These are phyloP conservation scores for Penicillium crystallinum DNA, from an alignment of 495 filamentous ascomycete genomes.

Conservation along the genomic window DNA sequence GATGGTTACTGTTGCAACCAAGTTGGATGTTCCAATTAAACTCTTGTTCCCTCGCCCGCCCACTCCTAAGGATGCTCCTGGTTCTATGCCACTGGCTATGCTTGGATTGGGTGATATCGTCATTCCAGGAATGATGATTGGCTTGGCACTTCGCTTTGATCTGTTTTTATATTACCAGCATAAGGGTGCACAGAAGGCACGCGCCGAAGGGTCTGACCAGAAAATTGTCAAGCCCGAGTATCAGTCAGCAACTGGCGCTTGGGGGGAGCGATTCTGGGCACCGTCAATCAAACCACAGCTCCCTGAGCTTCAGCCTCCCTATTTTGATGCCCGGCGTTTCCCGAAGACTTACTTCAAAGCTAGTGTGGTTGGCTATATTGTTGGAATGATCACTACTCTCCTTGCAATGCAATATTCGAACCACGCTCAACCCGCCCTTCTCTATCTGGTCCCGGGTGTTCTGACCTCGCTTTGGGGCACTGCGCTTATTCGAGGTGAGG, in stretches of 20 bases:
- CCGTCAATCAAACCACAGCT: slow-evolving; percentile 20
- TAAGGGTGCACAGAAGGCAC: slow-evolving; percentile 42
- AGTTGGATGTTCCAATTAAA: slow-evolving; percentile 89
- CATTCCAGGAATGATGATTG: slow-evolving; percentile 90
- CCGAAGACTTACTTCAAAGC: slow-evolving; percentile 86
- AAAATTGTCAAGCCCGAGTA: slow-evolving; percentile 51
- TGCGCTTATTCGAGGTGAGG: slow-evolving; percentile 64
- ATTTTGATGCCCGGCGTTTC: slow-evolving; percentile 51
- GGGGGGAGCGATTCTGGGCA: slow-evolving; percentile 87
- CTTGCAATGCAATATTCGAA: slow-evolving; percentile 69
- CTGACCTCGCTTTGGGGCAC: slow-evolving; percentile 72
- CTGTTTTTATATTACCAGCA: slow-evolving; percentile 73
- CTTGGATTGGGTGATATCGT: slow-evolving; percentile 92
- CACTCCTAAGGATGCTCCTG: slow-evolving; percentile 31
- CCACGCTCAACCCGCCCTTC: slow-evolving; percentile 83
- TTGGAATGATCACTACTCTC: slow-evolving; percentile 75
- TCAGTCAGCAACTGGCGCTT: slow-evolving; percentile 57
- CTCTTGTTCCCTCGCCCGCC: slow-evolving; percentile 73
- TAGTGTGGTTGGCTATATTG: slow-evolving; percentile 67
- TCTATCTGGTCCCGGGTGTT: slow-evolving; percentile 91
- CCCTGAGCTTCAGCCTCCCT: slow-evolving; percentile 33
- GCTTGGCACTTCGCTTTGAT: slow-evolving; percentile 83
- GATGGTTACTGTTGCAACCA: slow-evolving; percentile 93
- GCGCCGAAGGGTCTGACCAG: slow-evolving; percentile 32
- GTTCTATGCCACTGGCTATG: slow-evolving; percentile 59